Base-by-base conservation (phyloP, 1,284 basidiomycete species). In the Sporisorium iseilematis-ciliati region DNA sequence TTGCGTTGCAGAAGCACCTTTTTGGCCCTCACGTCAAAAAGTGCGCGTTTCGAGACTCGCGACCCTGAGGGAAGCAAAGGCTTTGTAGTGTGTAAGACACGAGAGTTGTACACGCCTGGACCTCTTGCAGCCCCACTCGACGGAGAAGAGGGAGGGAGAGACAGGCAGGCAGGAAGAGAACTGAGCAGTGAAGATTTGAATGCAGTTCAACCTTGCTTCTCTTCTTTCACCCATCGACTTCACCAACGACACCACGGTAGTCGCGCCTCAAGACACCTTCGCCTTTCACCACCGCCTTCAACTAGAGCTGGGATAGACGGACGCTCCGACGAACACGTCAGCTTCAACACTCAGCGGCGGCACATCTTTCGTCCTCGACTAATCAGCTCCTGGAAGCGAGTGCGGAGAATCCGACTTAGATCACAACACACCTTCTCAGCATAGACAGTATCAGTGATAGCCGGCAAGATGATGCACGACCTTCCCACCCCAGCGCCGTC, bases 401-500 rank as follows among this genome's bases (percentile, higher is more conserved):
- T 18, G 26, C 26, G 46, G 26, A 48, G n/a, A 26, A 48, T 18
- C 46, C 46, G 26, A 48, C 46, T 14, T 29, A 8, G 7, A 18
- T n/a, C 46, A 48, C 46, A 26, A 25, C 16, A 29, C 46, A 5
- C 26, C 5, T 7, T 12, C 33, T 12, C 11, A 42, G 7, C 43
- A 21, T 46, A 33, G 43, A 25, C 42, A 46, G 16, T 20, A 29
- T 7, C 49, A 41, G 35, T 41, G 25, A 12, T 33, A 40, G 16
- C 48, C 35, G 53, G 40, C 40, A 61, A 23, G 29, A 75, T 75
- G 66, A 75, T 75, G 72, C 72, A 75, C 63, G 66, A 75, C 43
- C 63, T 75, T 56, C 72, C 63, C 56, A 75, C 73, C 42, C 73
- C 73, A n/a, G 73, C 66, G 7, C 73, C 73, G 7, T 75, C 73